A percentile compares a stretch with the other conserved stretches of the same genome.
Conservation (phyloP, 2,329 filamentous ascomycete genomes). For the Fusarium vanettenii region DNA sequence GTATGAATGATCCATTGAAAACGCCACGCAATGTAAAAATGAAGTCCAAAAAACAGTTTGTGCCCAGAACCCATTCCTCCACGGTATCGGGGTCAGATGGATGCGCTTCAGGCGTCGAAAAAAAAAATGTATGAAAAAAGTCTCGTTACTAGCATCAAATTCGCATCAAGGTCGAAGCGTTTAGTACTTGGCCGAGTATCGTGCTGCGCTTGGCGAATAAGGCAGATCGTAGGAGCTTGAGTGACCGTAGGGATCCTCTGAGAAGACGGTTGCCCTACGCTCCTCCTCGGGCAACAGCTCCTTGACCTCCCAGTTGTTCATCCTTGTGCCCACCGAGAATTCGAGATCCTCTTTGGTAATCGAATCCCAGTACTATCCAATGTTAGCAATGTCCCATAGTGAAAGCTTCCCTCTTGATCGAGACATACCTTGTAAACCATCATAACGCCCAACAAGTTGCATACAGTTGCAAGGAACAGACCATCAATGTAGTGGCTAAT, state of each 20-base stretch:
- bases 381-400: conserved; percentile 7
- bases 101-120: conserved; percentile 23
- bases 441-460: conserved; percentile 96
- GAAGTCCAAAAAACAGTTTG: conserved; percentile 18
- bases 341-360: conserved; percentile 98
- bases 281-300: conserved; percentile 87
- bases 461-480: conserved; percentile 91
- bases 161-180: not conserved
- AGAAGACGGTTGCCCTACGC: conserved; percentile 77
- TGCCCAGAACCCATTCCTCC: conserved; percentile 6
- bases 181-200: conserved; percentile 62
- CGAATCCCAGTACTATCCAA: conserved; percentile 90
- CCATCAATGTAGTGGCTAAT: conserved; percentile 95
- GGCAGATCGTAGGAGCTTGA: conserved; percentile 65
- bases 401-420: not conserved
- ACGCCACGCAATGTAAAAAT: conserved; percentile 39
- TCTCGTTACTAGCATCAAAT: conserved; percentile 34
- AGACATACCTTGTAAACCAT: conserved; percentile 93
- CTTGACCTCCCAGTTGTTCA: conserved; percentile 99
- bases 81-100: not conserved
- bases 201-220: conserved; percentile 57
- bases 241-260: conserved; percentile 73
- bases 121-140: conserved; percentile 23
- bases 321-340: conserved; percentile 94
- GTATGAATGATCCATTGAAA: conserved; percentile 32